Percentiles rank a stretch among this genome's conserved stretches.
These are phyloP conservation scores for Micromonas commoda DNA, from an alignment of 139 green algal genomes.

Conservation along the genomic window DNA sequence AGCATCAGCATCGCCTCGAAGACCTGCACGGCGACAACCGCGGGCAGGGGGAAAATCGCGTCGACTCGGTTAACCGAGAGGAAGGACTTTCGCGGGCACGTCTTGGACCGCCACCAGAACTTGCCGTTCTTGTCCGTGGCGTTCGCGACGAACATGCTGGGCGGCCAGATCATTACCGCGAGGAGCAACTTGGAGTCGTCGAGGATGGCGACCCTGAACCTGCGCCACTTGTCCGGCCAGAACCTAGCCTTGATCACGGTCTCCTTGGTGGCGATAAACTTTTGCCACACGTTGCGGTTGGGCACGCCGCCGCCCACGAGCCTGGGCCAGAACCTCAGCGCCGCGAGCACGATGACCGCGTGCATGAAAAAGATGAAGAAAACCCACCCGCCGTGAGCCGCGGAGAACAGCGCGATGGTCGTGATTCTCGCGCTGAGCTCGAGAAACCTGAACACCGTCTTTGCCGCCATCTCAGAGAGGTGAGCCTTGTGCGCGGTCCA, in stretches of 20 bases:
- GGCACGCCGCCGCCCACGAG: not conserved
- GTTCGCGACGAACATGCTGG: constrained; percentile 37
- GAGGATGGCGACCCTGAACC: constrained; percentile 21
- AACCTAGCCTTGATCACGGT: not conserved
- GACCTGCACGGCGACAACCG: constrained; percentile 9
- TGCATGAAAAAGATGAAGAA: constrained; percentile 38
- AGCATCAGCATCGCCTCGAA: constrained; percentile 28
- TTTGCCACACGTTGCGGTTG: constrained; percentile 25
- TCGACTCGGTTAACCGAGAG: constrained; percentile 7
- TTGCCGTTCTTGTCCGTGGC: constrained; percentile 34
- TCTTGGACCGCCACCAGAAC: constrained; percentile 43
- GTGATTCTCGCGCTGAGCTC: constrained; percentile 33
- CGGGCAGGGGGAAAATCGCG: constrained; percentile 30
- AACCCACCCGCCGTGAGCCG: constrained; percentile 25
- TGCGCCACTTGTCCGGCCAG: not conserved
- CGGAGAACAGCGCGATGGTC: constrained; percentile 35
- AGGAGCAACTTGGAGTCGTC: constrained; percentile 37
- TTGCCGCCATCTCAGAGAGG: constrained; percentile 22
- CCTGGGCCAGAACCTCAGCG: constrained; percentile 20
- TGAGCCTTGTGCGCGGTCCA: constrained; percentile 17
- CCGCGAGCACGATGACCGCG: constrained; percentile 11
- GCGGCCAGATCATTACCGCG: constrained; percentile 35
- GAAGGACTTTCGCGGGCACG: constrained; percentile 33
- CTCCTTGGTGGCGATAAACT: constrained; percentile 6
- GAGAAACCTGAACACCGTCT: constrained; percentile 30